These are phyloP conservation scores for Aspergillus latus DNA, from an alignment of 2,329 filamentous ascomycete genomes.

Conservation along the genomic window DNA sequence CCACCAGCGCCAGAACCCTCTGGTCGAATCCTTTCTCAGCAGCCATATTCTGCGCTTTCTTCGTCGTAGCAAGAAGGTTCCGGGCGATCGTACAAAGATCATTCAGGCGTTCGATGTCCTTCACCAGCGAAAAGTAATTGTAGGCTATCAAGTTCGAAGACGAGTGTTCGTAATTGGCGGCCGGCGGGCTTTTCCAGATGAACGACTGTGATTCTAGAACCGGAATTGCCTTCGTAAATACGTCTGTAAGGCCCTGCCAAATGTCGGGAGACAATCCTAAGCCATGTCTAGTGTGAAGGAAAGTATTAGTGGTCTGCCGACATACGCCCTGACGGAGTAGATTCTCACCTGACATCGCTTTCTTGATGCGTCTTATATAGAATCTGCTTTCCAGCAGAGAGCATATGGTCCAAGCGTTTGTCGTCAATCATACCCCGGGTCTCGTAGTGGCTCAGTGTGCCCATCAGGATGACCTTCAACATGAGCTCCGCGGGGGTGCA, in stretches of 20 bases:
- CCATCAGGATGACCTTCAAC: conserved; percentile 49
- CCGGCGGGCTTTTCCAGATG: conserved; percentile 57
- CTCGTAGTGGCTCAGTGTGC: conserved; percentile 59
- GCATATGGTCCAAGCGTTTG: conserved; percentile 56
- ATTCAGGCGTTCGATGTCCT: conserved; percentile 63
- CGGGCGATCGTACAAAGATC: conserved; percentile 62
- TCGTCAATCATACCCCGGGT: conserved; percentile 60
- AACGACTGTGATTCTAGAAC: conserved; percentile 63
- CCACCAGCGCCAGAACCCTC: conserved; percentile 61
- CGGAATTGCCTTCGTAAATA: conserved; percentile 60
- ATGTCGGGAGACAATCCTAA: conserved; percentile 57
- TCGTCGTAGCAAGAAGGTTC: conserved; percentile 62
- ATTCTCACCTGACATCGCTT: conserved; percentile 51
- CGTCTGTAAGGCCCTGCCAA: conserved; percentile 60
- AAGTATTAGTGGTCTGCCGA: conserved; percentile 8
- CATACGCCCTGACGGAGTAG: not conserved
- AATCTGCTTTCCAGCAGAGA: conserved; percentile 61
- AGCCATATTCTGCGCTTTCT: conserved; percentile 62
- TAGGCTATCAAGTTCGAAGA: conserved; percentile 62
- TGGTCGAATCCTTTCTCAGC: conserved; percentile 61
- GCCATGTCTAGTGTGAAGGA: conserved; percentile 47
- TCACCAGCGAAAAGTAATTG: conserved; percentile 58
- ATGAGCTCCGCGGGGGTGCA: conserved; percentile 50
- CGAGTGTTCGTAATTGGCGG: conserved; percentile 58
- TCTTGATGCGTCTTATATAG: conserved; percentile 59